These are phyloP conservation scores for Neonectria ditissima DNA, from an alignment of 2,329 filamentous ascomycete species.

Conservation along the genomic window DNA sequence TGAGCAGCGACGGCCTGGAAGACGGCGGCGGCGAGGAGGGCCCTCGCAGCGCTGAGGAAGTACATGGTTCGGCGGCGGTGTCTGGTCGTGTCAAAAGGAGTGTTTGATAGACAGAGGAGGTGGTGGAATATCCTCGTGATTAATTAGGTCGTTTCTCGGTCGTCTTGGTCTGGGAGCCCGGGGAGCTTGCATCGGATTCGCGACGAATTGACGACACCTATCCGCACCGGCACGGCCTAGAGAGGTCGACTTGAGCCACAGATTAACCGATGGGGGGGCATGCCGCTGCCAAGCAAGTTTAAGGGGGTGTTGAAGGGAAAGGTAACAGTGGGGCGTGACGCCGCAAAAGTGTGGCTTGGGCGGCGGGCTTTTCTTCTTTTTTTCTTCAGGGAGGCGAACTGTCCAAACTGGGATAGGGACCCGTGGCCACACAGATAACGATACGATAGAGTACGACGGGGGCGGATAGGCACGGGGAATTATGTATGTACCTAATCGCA, in stretches of 20 bases:
- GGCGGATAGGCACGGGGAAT: neutral
- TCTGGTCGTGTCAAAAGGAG: slow-evolving; percentile 17
- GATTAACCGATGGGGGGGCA: slow-evolving; percentile 35
- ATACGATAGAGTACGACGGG: slow-evolving; percentile 19
- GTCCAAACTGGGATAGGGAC: slow-evolving; percentile 39
- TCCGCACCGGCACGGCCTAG: slow-evolving; percentile 33
- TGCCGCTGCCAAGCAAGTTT: slow-evolving; percentile 3
- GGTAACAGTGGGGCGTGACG: slow-evolving; percentile 4
- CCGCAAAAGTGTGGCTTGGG: slow-evolving; percentile 20
- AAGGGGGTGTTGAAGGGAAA: slow-evolving; percentile 13
- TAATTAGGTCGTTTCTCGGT: slow-evolving; percentile 15
- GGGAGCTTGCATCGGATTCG: slow-evolving; percentile 37
- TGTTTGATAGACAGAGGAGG: slow-evolving; percentile 3
- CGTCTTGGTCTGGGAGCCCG: slow-evolving; percentile 23
- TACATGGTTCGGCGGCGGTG: slow-evolving; percentile 41
- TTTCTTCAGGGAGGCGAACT: slow-evolving; percentile 23
- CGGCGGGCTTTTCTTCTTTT: slow-evolving; percentile 4
- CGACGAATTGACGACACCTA: slow-evolving; percentile 50
- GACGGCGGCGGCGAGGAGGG: slow-evolving; percentile 56
- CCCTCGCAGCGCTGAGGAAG: slow-evolving; percentile 54
- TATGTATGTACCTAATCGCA: slow-evolving; percentile 6
- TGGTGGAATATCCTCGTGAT: slow-evolving; percentile 20
- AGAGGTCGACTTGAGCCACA: slow-evolving; percentile 32
- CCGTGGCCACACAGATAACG: slow-evolving; percentile 34
- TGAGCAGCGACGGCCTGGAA: slow-evolving; percentile 78